A percentile compares a stretch with the other conserved stretches of the same genome.
These are phyloP conservation scores for Mortierella sp. DNA, from an alignment of 371 early-diverging fungal species.

Conservation along the genomic window DNA sequence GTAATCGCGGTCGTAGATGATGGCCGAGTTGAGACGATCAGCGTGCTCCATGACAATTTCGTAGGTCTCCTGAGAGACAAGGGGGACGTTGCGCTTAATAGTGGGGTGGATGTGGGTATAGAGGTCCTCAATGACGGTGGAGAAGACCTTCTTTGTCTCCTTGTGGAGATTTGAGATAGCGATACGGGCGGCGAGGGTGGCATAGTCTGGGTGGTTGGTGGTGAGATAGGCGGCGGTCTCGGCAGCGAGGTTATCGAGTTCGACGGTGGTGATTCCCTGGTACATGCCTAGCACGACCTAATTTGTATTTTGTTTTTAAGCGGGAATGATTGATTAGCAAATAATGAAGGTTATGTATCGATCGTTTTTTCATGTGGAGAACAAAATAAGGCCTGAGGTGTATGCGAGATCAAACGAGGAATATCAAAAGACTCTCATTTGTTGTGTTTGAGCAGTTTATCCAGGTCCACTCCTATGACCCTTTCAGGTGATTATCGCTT, in stretches of 20 bases:
- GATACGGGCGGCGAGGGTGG: constrained; percentile 98
- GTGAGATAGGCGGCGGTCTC: constrained; percentile 98
- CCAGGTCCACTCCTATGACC: not conserved
- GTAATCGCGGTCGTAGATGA: constrained; percentile 97
- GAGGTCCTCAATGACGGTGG: constrained; percentile 90
- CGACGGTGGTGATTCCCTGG: constrained; percentile 98
- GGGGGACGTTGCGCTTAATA: constrained; percentile 84
- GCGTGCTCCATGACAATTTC: constrained; percentile 82
- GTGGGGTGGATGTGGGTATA: constrained; percentile 93
- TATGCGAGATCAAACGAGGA: not conserved
- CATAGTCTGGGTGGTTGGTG: constrained; percentile 99
- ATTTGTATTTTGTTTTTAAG: not conserved
- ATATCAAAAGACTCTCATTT: not conserved
- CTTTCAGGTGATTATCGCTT: not conserved
- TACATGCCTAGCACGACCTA: constrained; percentile 96
- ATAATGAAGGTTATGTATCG: not conserved
- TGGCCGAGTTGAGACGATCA: constrained; percentile 90
- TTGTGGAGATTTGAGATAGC: constrained; percentile 98
- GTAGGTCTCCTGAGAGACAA: constrained; percentile 88
- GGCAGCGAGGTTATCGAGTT: constrained; percentile 97
- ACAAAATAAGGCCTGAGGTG: too few species aligned
- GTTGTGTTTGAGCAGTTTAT: not conserved
- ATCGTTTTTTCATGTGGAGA: not conserved
- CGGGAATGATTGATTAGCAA: constrained; percentile 8
- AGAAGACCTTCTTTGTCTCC: constrained; percentile 95